Evolutionary conservation across 805 yeast species (phyloP).

Genomic region (Teunomyces stri): DNA sequence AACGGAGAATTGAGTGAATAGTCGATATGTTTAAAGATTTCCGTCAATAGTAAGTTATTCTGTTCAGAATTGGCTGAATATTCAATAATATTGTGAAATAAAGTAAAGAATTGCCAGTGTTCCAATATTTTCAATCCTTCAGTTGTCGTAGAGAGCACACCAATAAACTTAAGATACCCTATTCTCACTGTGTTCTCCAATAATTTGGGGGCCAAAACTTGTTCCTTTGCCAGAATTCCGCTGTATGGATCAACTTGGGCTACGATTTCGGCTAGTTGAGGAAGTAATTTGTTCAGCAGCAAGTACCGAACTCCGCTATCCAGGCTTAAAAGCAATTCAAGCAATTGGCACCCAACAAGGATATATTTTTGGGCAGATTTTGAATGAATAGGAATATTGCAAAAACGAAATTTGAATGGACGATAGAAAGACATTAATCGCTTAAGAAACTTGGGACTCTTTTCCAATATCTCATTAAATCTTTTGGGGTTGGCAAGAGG

Average conservation of each 20-base stretch:
- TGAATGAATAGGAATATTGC: conserved; percentile 38
- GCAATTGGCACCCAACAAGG: conserved; percentile 70
- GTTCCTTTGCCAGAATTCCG: conserved; percentile 70
- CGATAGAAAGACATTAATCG: conserved; percentile 81
- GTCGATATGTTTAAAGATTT: conserved; percentile 61
- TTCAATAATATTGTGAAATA: conserved; percentile 68
- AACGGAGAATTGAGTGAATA: conserved; percentile 62
- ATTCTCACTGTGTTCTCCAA: conserved; percentile 62
- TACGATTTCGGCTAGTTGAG: conserved; percentile 86
- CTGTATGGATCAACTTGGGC: conserved; percentile 81
- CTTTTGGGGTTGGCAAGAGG: conserved; percentile 72
- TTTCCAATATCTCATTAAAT: conserved; percentile 69
- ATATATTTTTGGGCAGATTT: conserved; percentile 57
- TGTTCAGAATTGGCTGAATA: conserved; percentile 30
- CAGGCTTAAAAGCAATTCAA: conserved; percentile 60
- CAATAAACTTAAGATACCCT: conserved; percentile 80
- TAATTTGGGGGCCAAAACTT: conserved; percentile 62
- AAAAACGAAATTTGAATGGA: conserved; percentile 84
- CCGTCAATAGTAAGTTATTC: conserved; percentile 51
- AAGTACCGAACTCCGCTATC: conserved; percentile 67
- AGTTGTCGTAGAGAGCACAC: conserved; percentile 58
- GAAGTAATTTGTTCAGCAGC: conserved; percentile 70
- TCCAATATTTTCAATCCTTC: conserved; percentile 70
- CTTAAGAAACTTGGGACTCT: conserved; percentile 82
- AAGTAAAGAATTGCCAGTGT: conserved; percentile 82